Conservation (phyloP, 345 rosid genomes). For the sweet orange (Citrus sinensis) region DNA sequence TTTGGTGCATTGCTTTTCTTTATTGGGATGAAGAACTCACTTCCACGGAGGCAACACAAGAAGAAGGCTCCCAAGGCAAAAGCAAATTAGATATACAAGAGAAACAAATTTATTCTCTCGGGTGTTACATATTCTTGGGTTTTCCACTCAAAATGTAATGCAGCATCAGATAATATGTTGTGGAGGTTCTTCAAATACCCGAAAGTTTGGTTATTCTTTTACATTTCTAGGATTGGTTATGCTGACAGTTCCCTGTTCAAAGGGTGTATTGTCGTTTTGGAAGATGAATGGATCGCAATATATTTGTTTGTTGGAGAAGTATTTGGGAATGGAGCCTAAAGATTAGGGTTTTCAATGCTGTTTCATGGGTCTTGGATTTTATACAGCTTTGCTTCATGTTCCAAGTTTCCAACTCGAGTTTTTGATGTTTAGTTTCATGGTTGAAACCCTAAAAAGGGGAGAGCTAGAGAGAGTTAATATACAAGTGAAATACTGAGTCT, state of each 20-base stretch:
- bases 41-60: constrained; percentile 58
- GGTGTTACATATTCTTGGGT: not conserved
- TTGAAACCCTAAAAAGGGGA: not conserved
- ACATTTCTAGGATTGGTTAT: not conserved
- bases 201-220: not conserved
- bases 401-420: not conserved
- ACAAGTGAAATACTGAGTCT: no score
- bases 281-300: constrained; percentile 1
- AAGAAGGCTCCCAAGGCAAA: constrained; percentile 57
- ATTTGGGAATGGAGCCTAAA: not conserved
- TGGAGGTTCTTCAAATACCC: constrained; percentile 6
- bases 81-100: constrained; percentile 33
- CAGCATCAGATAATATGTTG: constrained; percentile 11
- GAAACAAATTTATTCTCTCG: not conserved
- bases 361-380: not conserved
- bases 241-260: not conserved
- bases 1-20: constrained; percentile 90
- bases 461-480: no score
- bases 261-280: not conserved
- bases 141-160: not conserved
- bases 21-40: constrained; percentile 76
- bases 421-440: not conserved
- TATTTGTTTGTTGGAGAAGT: not conserved
- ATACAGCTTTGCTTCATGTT: not conserved
- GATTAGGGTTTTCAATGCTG: not conserved